Evolutionary conservation across 306 rosid species (phyloP).

Genomic region (Prunus dulcis): DNA sequence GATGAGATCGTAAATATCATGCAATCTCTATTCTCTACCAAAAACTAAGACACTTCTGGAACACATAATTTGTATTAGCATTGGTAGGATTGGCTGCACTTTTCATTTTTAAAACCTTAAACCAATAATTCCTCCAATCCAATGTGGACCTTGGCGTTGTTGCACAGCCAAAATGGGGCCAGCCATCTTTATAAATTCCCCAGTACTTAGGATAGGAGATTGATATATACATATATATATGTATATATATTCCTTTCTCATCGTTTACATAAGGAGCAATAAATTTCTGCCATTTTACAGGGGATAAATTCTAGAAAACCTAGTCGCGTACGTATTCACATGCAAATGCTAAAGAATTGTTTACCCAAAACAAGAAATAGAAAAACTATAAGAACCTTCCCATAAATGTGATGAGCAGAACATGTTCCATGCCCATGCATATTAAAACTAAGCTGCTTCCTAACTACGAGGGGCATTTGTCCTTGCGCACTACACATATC

Average conservation of each 20-base stretch:
- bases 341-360: not conserved
- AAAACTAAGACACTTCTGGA: not conserved
- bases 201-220: too few species aligned
- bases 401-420: constrained; percentile 14
- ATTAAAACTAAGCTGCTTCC: constrained; percentile 33
- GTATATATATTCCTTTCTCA: not conserved
- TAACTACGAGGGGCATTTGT: constrained; percentile 12
- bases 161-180: not conserved
- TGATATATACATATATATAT: too few species aligned
- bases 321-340: not conserved
- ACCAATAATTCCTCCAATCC: not conserved
- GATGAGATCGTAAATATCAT: not conserved
- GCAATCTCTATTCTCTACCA: not conserved
- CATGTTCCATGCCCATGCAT: constrained; percentile 31
- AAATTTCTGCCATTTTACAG: not conserved
- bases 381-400: constrained; percentile 6
- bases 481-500: constrained; percentile 9
- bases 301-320: constrained; percentile 3
- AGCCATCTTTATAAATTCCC: too few species aligned
- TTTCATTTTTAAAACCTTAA: not conserved
- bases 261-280: not conserved
- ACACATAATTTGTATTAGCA: not conserved
- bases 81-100: not conserved
- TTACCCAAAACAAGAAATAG: not conserved
- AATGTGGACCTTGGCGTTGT: not conserved